Base-by-base conservation (phyloP, 2,329 filamentous ascomycete species). In the Aspergillus spinulosporus region DNA sequence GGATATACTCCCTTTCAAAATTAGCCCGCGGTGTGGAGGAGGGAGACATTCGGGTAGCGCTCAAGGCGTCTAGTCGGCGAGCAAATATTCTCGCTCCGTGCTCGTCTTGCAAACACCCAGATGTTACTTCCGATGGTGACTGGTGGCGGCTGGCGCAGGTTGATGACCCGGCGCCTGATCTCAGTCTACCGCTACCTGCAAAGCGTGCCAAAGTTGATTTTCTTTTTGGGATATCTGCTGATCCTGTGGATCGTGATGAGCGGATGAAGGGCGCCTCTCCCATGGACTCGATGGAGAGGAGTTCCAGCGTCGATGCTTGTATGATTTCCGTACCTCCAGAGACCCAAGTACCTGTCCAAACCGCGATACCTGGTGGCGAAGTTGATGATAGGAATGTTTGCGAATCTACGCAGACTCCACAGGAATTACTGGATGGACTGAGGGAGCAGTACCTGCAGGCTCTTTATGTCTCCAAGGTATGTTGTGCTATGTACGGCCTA, bases 401-500 rank as follows among this genome's bases (percentile, higher is more conserved):
- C 5, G 36, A 51, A 3, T 43, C 55, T 8, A 54, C 60, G 52
- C 69, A 69, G 46, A 66, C 69, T 14, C 65, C 73, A 0, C 68
- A 75, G 47, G 73, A 72, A 40, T 50, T 75, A 5, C 59, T 77
- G 45, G 66, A 73, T 49, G 64, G 64, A 3, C 61, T 78, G 49
- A 64, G 69, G 49, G 68, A 69, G 31, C 74, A 77, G 48, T 78
- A 78, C 63, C 49, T 78, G 9, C 73, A 76, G 53, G 70, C 74
- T 57, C 69, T 78, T 34, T 78, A 78, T 53, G 64, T 74, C 3
- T 77, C 75, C 32, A 77, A 77, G 68, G 74, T 75, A 56, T 52
- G 56, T 56, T 12, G 3, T 15, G 45, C n/a, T 5, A n/a, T 42
- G 11, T 28, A 28, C 3, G 26, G 26, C 26, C 26, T 28, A 28